phyloP scores from a whole-genome alignment of 2,329 filamentous ascomycete genomes.

The Colletotrichum scovillei region DNA sequence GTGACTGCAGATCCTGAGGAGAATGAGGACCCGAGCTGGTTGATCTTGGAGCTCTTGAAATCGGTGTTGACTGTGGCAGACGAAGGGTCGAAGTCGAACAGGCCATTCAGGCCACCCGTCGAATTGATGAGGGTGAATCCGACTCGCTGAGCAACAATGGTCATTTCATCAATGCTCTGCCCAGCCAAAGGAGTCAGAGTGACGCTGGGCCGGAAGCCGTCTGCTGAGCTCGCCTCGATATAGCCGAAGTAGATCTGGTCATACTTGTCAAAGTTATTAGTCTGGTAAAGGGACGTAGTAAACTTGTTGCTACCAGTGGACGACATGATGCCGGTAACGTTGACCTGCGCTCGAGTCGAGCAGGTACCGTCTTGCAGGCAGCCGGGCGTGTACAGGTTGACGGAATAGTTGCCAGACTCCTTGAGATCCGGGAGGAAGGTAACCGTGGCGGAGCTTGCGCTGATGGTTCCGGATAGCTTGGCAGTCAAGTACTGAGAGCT shows the following conservation, averaged over 20 bases:
- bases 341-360: conserved; percentile 79
- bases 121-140: conserved; percentile 80
- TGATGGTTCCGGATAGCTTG: conserved; percentile 66
- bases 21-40: conserved; percentile 79
- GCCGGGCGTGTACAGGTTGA: conserved; percentile 93
- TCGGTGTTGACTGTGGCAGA: conserved; percentile 68
- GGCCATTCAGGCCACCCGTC: conserved; percentile 84
- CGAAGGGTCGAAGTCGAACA: conserved; percentile 88
- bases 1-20: conserved; percentile 74
- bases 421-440: conserved; percentile 86
- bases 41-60: conserved; percentile 78
- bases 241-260: conserved; percentile 90
- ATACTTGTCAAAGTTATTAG: conserved; percentile 97
- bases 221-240: conserved; percentile 77
- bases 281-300: conserved; percentile 80
- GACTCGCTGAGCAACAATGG: conserved; percentile 90
- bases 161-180: conserved; percentile 71
- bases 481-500: conserved; percentile 82
- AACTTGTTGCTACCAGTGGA: conserved; percentile 59
- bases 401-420: conserved; percentile 90
- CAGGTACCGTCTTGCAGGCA: conserved; percentile 86
- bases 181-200: conserved; percentile 77
- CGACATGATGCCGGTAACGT: conserved; percentile 80
- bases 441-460: conserved; percentile 72
- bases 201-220: conserved; percentile 81